These are phyloP conservation scores for Elsinoe perseae DNA, from an alignment of 2,329 filamentous ascomycete species.

Conservation along the genomic window DNA sequence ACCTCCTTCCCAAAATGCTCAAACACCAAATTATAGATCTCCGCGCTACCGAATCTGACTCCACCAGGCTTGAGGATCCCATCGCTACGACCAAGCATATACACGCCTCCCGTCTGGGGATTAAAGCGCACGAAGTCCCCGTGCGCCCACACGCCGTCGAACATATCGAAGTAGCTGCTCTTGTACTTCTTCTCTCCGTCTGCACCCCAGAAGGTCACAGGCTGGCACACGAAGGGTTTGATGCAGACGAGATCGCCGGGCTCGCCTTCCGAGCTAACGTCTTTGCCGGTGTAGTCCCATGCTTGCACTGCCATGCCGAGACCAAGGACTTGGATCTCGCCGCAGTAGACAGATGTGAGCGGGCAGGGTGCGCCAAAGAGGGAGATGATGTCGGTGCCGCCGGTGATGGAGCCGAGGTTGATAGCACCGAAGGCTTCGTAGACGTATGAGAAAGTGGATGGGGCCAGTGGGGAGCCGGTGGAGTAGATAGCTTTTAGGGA, in stretches of 20 bases:
- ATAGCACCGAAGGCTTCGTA: constrained; percentile 75
- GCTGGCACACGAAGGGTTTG: constrained; percentile 81
- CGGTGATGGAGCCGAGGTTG: constrained; percentile 87
- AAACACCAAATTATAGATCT: constrained; percentile 92
- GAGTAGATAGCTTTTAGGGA: constrained; percentile 81
- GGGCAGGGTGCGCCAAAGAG: constrained; percentile 78
- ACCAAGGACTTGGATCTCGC: constrained; percentile 44
- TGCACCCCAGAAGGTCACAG: constrained; percentile 76
- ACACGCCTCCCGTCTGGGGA: constrained; percentile 62
- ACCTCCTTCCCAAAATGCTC: constrained; percentile 71
- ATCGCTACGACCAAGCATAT: constrained; percentile 89
- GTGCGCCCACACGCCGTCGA: constrained; percentile 77
- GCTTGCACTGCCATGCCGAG: constrained; percentile 46
- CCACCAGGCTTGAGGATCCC: constrained; percentile 89
- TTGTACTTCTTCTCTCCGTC: constrained; percentile 68
- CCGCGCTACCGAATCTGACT: constrained; percentile 84
- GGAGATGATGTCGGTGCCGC: constrained; percentile 93
- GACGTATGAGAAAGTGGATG: constrained; percentile 85
- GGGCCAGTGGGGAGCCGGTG: constrained; percentile 83
- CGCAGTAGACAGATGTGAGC: constrained; percentile 41
- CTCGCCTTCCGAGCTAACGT: constrained; percentile 54
- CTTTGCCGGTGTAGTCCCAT: constrained; percentile 47
- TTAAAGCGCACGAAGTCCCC: constrained; percentile 80
- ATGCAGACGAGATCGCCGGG: constrained; percentile 85
- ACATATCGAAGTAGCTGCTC: constrained; percentile 80